phyloP scores from a whole-genome alignment of 176 grass and related monocot species.

The Aegilops umbellulata region DNA sequence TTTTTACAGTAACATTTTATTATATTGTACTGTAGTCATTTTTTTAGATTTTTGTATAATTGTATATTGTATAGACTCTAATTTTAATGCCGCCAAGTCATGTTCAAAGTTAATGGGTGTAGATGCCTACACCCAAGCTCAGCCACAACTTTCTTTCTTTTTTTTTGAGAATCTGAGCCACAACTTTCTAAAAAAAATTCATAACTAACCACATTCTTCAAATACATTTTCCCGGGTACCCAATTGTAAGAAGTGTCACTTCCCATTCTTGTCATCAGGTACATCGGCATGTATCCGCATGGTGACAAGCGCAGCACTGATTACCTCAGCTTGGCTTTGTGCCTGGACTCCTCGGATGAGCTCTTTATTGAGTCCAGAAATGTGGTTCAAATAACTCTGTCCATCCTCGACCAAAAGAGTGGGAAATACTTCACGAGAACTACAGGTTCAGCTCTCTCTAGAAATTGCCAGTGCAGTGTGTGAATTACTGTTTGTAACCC shows the following conservation, averaged over 20 bases:
- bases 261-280: conserved; percentile 3
- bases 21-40: too few relatives aligned
- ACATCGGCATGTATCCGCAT: background rate
- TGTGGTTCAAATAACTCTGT: background rate
- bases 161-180: too few relatives aligned
- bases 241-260: too few relatives aligned
- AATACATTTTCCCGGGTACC: background rate
- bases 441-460: background rate
- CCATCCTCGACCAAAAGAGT: background rate
- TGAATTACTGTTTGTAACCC: background rate
- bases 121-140: too few relatives aligned
- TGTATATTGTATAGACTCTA: too few relatives aligned
- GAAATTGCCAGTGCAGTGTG: background rate
- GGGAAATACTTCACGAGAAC: background rate
- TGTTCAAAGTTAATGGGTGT: too few relatives aligned
- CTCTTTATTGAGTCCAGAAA: background rate
- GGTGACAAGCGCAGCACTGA: conserved; percentile 1
- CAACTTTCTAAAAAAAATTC: background rate
- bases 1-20: too few relatives aligned
- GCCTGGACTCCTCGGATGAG: background rate
- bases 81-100: too few relatives aligned
- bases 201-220: background rate
- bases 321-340: conserved; percentile 1
- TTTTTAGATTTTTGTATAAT: too few relatives aligned
- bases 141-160: too few relatives aligned